Percentiles rank a stretch among this genome's conserved stretches.
These are phyloP conservation scores for Pseudogymnoascus sp. DNA, from an alignment of 2,329 filamentous ascomycete genomes.

Conservation along the genomic window DNA sequence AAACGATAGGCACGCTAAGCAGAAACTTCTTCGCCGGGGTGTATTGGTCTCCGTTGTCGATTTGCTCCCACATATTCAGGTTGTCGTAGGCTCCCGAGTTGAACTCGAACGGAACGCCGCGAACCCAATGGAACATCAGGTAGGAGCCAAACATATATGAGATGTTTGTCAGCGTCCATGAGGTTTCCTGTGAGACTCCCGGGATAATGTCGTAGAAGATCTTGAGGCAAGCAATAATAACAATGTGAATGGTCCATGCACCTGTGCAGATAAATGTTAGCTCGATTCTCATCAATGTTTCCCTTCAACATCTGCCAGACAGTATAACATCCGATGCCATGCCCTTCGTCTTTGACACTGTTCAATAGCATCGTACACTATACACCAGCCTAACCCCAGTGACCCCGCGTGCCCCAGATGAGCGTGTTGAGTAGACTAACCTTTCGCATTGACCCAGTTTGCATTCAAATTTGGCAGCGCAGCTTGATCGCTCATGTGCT, in stretches of 20 bases:
- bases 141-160: constrained; percentile 99
- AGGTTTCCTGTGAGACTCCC: constrained; percentile 93
- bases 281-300: neutral
- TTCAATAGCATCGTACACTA: neutral
- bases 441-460: constrained; percentile 98
- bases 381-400: neutral
- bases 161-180: constrained; percentile 97
- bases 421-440: constrained; percentile 43
- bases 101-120: constrained; percentile 97
- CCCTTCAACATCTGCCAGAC: neutral
- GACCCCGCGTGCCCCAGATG: neutral
- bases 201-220: constrained; percentile 96
- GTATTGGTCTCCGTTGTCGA: constrained; percentile 97
- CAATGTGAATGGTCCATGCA: constrained; percentile 95
- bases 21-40: constrained; percentile 98
- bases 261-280: constrained; percentile 42
- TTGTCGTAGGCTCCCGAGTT: constrained; percentile 98
- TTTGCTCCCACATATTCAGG: constrained; percentile 99
- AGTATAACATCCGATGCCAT: neutral
- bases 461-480: constrained; percentile 92
- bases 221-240: constrained; percentile 84
- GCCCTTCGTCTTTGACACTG: neutral
- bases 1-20: constrained; percentile 82
- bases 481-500: constrained; percentile 95
- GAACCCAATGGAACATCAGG: constrained; percentile 99